These are phyloP conservation scores for Friedmanniomyces endolithicus DNA, from an alignment of 495 filamentous ascomycete species.

Conservation along the genomic window DNA sequence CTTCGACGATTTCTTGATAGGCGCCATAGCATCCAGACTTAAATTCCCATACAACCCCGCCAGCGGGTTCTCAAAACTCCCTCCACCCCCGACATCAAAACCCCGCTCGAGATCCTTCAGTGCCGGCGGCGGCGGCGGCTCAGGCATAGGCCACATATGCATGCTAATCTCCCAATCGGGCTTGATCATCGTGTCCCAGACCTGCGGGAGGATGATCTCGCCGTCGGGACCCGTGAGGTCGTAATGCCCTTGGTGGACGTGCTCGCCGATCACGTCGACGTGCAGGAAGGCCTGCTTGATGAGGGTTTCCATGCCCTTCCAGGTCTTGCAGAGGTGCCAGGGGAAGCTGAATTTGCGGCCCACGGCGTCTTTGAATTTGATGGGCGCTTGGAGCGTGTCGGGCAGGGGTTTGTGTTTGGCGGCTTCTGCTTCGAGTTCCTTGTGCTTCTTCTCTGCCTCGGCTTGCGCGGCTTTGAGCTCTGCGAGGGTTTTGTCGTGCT, in stretches of 20 bases:
- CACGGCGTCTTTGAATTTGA: slow-evolving; percentile 80
- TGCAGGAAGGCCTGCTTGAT: slow-evolving; percentile 82
- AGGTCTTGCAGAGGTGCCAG: slow-evolving; percentile 65
- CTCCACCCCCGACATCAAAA: not conserved
- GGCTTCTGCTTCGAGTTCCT: slow-evolving; percentile 41
- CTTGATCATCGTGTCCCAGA: slow-evolving; percentile 77
- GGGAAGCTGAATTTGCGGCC: slow-evolving; percentile 80
- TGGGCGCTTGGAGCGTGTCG: slow-evolving; percentile 36
- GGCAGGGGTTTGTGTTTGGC: slow-evolving; percentile 35
- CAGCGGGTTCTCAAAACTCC: not conserved
- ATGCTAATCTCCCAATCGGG: slow-evolving; percentile 85
- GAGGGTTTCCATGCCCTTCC: slow-evolving; percentile 74
- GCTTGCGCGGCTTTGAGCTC: slow-evolving; percentile 34
- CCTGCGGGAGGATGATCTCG: slow-evolving; percentile 75
- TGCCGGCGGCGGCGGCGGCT: slow-evolving; percentile 23
- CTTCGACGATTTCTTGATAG: not conserved
- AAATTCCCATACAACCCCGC: not conserved
- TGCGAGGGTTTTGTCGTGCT: slow-evolving; percentile 26
- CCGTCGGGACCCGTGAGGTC: slow-evolving; percentile 73
- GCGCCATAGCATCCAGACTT: not conserved
- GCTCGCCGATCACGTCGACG: slow-evolving; percentile 67
- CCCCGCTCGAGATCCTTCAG: not conserved
- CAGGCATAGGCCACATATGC: slow-evolving; percentile 93
- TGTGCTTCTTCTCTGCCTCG: slow-evolving; percentile 35
- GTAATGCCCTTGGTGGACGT: slow-evolving; percentile 75